Evolutionary conservation across 2,329 filamentous ascomycete species (phyloP).

Genomic region (Mollisia scopiformis): DNA sequence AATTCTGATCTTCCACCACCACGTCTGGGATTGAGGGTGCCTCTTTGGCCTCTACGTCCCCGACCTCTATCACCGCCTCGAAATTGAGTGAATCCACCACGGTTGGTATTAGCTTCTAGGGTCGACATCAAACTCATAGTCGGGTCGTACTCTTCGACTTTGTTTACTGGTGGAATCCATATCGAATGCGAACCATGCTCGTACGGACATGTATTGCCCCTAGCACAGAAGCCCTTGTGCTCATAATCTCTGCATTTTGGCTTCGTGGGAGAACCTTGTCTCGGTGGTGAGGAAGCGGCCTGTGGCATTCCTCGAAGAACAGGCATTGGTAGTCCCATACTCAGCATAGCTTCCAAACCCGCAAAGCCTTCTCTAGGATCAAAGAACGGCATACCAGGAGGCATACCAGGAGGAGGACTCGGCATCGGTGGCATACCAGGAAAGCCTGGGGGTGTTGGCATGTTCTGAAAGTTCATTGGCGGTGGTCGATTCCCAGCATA

Average conservation of each 20-base stretch:
- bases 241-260: constrained; percentile 70
- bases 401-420: constrained; percentile 39
- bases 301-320: constrained; percentile 41
- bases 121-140: constrained; percentile 50
- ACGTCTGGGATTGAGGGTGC: constrained; percentile 17
- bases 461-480: constrained; percentile 19
- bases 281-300: constrained; percentile 11
- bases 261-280: constrained; percentile 27
- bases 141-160: constrained; percentile 58
- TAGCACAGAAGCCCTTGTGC: constrained; percentile 70
- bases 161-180: constrained; percentile 35
- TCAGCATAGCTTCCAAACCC: constrained; percentile 63
- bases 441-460: constrained; percentile 21
- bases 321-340: constrained; percentile 53
- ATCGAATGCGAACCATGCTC: constrained; percentile 66
- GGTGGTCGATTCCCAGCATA: constrained; percentile 16
- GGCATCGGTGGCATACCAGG: constrained; percentile 30
- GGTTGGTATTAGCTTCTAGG: constrained; percentile 23
- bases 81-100: constrained; percentile 14
- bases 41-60: constrained; percentile 38
- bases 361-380: constrained; percentile 65
- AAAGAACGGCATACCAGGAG: constrained; percentile 50
- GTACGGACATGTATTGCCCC: constrained; percentile 68
- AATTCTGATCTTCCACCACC: constrained; percentile 53
- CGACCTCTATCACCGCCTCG: constrained; percentile 31